Evolutionary conservation across 441 rosid species (phyloP), one percentile per base, ranked within the genome.

Genomic region (Biscutella laevigata): DNA sequence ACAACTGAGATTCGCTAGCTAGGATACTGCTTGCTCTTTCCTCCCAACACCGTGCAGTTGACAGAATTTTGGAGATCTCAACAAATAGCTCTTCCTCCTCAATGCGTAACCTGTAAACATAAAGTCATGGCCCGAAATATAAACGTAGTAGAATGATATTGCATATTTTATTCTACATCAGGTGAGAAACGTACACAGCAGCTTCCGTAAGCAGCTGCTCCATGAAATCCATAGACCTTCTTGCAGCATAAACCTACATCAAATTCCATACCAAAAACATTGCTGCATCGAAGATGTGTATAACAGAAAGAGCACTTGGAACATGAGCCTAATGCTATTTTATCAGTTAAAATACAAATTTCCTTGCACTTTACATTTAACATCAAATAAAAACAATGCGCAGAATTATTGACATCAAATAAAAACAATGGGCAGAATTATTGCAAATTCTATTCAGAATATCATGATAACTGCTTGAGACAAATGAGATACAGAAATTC

Each of bases 31-130:
- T 63, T 21, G 95, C 98, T 62, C 66, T 79, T 62, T 81, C 80
- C 64, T 92, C 95, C 98, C 94, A 92, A 55, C 33, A 46, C 53
- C 57, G 37, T 27, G 89, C 95, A 71, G 72, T 64, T 25, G 69
- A 69, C 67, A 88, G 68, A 32, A 73, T 71, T 77, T 48, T 69
- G 26, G 84, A 75, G 44, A 86, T 33, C 59, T 74, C 68, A 56
- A 71, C 61, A 72, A 83, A 78, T 32, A 83, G 42, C 42, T 77
- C 60, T 64, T 92, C 98, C 11, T 62, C 68, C 33, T 75, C 81
- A 45, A 86, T 80, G 68, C 76, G 86, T 58, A 88, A 70, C 41
- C 98, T 88, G 89, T 13, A 59, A 38, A 48, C 13, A 65, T 9
- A 57, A 61, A 39, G 44, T 43, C 22, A 12, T 35, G 15, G 54